A percentile compares a stretch with the other conserved stretches of the same genome.
Evolutionary conservation across 108 stramenopile species (phyloP).

Genomic region (Cyclotella atomus): DNA sequence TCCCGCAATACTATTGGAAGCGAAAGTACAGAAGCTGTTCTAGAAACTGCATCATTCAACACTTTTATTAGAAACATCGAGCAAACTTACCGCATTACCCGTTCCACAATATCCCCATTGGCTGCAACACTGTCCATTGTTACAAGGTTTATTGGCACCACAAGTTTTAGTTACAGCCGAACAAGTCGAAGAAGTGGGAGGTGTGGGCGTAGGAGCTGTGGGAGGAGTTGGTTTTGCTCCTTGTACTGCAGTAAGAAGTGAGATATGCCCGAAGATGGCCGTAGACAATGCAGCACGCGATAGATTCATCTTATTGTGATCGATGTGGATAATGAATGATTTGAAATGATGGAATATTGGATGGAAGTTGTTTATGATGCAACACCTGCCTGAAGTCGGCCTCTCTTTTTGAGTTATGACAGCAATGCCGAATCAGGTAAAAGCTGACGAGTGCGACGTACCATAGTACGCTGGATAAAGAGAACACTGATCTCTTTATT

Average conservation of each 20-base stretch:
- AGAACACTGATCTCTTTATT: no score
- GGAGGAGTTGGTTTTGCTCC: neutral
- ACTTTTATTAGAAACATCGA: neutral
- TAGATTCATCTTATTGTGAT: neutral
- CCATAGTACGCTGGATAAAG: no score
- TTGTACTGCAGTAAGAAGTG: neutral
- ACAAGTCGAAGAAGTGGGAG: neutral
- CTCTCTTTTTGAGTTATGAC: no score
- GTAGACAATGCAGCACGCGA: neutral
- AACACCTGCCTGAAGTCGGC: no score
- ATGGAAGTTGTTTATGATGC: no score
- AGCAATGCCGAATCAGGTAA: no score
- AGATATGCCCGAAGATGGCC: neutral
- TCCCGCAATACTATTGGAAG: no score
- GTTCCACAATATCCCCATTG: constrained; percentile 13
- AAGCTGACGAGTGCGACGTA: no score
- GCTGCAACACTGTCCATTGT: neutral
- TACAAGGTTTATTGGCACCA: neutral
- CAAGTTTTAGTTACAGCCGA: neutral
- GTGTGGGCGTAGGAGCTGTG: neutral
- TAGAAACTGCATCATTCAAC: neutral
- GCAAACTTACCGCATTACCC: neutral
- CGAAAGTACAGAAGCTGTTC: no score
- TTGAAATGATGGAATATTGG: neutral
- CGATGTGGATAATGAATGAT: neutral